Evolutionary conservation across 2,329 filamentous ascomycete genomes (phyloP).

Genomic region (Neonectria magnoliae): DNA sequence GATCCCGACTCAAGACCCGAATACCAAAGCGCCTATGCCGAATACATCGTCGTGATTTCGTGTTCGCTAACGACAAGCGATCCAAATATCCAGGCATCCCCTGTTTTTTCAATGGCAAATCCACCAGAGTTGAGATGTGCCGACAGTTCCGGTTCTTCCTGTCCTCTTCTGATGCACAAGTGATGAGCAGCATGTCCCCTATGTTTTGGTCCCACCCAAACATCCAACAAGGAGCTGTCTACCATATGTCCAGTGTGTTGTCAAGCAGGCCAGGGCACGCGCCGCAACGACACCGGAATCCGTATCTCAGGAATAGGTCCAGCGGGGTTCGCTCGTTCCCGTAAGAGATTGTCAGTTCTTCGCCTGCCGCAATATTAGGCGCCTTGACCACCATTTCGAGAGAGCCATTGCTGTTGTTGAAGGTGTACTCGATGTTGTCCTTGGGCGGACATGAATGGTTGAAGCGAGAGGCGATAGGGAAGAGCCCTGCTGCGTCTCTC

Average conservation of each 20-base stretch:
- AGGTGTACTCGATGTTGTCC: constrained; percentile 57
- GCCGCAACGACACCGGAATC: constrained; percentile 64
- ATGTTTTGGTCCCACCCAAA: background rate
- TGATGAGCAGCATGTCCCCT: background rate
- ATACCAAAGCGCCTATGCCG: background rate
- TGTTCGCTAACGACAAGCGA: background rate
- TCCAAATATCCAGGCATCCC: background rate
- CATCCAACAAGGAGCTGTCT: background rate
- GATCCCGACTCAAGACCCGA: background rate
- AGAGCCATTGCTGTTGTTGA: constrained; percentile 44
- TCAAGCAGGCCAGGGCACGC: constrained; percentile 49
- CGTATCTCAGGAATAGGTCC: constrained; percentile 56
- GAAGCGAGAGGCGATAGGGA: constrained; percentile 63
- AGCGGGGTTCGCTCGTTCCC: constrained; percentile 47
- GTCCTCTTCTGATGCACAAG: background rate
- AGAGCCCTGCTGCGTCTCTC: constrained; percentile 51
- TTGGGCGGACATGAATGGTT: constrained; percentile 64
- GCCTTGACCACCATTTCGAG: constrained; percentile 55
- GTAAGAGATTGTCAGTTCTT: constrained; percentile 65
- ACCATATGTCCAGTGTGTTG: constrained; percentile 28
- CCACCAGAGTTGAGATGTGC: background rate
- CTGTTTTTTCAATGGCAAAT: background rate
- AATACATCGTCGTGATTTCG: background rate
- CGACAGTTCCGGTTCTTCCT: background rate
- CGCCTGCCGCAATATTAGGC: constrained; percentile 50